Evolutionary conservation across 1,284 basidiomycete species (phyloP).

Genomic region (Caloboletus firmus): DNA sequence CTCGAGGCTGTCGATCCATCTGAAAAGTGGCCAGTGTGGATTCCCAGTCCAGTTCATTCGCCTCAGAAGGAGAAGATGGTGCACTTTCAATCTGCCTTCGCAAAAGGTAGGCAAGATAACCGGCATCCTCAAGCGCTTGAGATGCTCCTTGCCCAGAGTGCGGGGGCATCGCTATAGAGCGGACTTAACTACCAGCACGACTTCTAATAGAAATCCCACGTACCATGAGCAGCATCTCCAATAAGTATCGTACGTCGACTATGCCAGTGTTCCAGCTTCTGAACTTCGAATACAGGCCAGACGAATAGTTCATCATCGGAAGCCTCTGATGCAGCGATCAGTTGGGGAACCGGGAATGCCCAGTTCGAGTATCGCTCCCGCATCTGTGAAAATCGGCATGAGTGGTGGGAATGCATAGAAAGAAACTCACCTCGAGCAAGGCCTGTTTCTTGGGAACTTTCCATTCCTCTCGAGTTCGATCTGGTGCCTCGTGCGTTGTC

Average conservation of each 20-base stretch:
- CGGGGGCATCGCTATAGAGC: slow-evolving; percentile 33
- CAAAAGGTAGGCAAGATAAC: slow-evolving; percentile 33
- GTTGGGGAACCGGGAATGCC: slow-evolving; percentile 34
- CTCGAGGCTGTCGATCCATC: slow-evolving; percentile 25
- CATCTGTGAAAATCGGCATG: slow-evolving; percentile 18
- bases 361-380: slow-evolving; percentile 29
- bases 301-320: slow-evolving; percentile 22
- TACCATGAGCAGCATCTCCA: slow-evolving; percentile 37
- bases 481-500: slow-evolving; percentile 30
- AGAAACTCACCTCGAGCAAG: slow-evolving; percentile 18
- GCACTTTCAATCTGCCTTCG: slow-evolving; percentile 14
- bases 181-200: background rate
- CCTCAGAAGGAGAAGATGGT: background rate
- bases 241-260: slow-evolving; percentile 30
- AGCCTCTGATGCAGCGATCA: slow-evolving; percentile 24
- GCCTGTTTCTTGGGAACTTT: slow-evolving; percentile 26
- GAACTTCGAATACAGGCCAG: slow-evolving; percentile 32
- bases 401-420: background rate
- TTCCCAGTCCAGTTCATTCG: slow-evolving; percentile 15
- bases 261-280: slow-evolving; percentile 29
- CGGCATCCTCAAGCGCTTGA: slow-evolving; percentile 35
- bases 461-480: slow-evolving; percentile 33
- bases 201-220: background rate
- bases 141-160: slow-evolving; percentile 38
- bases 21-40: slow-evolving; percentile 27